Percentiles rank a stretch among this genome's conserved stretches.
Evolutionary conservation across 2,329 filamentous ascomycete genomes (phyloP).

Genomic region (Arthrobotrys megalospora): DNA sequence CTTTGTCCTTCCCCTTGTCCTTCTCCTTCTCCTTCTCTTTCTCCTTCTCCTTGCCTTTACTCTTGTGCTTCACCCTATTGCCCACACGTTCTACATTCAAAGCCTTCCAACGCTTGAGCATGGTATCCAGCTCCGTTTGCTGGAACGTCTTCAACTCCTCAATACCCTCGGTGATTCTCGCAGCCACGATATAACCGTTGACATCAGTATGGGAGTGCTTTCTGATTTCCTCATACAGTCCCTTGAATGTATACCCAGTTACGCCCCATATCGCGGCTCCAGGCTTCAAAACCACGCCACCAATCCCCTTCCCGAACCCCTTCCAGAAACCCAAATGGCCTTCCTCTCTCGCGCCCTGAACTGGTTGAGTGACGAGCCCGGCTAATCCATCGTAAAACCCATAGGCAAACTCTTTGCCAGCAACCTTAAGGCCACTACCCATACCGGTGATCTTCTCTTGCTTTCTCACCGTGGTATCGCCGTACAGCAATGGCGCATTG

Average conservation of each 20-base stretch:
- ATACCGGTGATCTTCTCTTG: slow-evolving; percentile 83
- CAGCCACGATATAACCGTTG: slow-evolving; percentile 83
- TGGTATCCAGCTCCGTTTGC: slow-evolving; percentile 63
- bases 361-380: slow-evolving; percentile 83
- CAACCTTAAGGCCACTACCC: slow-evolving; percentile 81
- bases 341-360: slow-evolving; percentile 78
- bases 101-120: slow-evolving; percentile 77
- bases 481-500: slow-evolving; percentile 87
- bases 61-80: slow-evolving; percentile 71
- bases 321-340: slow-evolving; percentile 79
- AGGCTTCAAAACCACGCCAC: slow-evolving; percentile 86
- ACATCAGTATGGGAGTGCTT: slow-evolving; percentile 80
- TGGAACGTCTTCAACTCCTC: slow-evolving; percentile 74
- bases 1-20: slow-evolving; percentile 20
- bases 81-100: slow-evolving; percentile 74
- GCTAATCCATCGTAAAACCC: slow-evolving; percentile 87
- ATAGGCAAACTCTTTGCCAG: slow-evolving; percentile 82
- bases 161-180: slow-evolving; percentile 81
- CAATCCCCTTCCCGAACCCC: slow-evolving; percentile 85
- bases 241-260: slow-evolving; percentile 86
- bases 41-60: slow-evolving; percentile 58
- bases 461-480: slow-evolving; percentile 85
- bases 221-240: slow-evolving; percentile 82
- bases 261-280: slow-evolving; percentile 80
- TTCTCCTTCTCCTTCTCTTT: slow-evolving; percentile 60